Base-by-base conservation (phyloP, 768 basidiomycete species). In the Naganishia vishniacii region DNA sequence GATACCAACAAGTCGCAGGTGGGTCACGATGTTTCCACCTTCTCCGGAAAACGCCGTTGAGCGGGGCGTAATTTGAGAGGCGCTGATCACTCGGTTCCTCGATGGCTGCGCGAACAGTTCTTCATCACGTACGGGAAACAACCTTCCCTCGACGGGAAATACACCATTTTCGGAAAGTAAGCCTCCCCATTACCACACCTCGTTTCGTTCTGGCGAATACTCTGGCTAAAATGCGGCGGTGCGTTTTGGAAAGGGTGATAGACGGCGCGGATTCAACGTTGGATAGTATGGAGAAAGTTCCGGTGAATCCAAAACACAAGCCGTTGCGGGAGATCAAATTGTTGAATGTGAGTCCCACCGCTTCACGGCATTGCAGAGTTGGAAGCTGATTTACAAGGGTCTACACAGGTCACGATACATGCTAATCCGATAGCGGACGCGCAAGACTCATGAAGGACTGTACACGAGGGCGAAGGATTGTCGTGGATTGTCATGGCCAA, bases 351-450 rank as follows among this genome's bases (percentile, higher is more conserved):
- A 67, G 88, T 65, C 13, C 49, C 31, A 6, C 28, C 18, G 6
- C 25, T 61, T 37, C 20, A 28, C 15, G 51, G 9, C 20, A 48
- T 25, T 41, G 8, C 16, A 28, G 13, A 7, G 26, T 29, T 46
- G 26, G 37, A 23, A 16, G 40, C 16, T 23, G 20, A 18, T 45
- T 25, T 25, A 20, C 31, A n/a, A 34, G 25, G 31, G n/a, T 48
- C 7, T 29, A 40, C 15, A 13, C 49, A 80, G 79, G 71, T 81
- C 41, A 79, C 88, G 16, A 88, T 97, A 28, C 94, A 98, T 75
- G 87, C 93, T 26, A 98, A 98, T 76, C 94, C 94, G 16, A 85
- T 97, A 65, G 94, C 94, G 32, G 90, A 95, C 71, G 85, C 86
- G 23, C 53, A 56, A n/a, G 53, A 56, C 20, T 56, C 23, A 34